Conservation (phyloP, 768 basidiomycete genomes). For the Rhodocollybia butyracea region DNA sequence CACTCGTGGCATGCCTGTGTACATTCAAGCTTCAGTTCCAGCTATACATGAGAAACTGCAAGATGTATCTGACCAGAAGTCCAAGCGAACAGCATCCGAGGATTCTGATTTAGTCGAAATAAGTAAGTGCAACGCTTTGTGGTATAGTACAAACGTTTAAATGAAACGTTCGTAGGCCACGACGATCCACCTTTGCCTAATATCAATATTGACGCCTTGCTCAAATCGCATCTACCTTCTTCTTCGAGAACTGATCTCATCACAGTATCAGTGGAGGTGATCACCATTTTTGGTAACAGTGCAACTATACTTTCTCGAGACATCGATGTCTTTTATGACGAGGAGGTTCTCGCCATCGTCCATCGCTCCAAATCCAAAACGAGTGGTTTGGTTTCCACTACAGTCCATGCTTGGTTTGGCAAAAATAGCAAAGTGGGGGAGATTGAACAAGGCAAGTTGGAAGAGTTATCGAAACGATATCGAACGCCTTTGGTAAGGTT, state of each 20-base stretch:
- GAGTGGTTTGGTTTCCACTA: constrained; percentile 64
- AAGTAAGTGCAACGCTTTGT: neutral
- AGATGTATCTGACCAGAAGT: neutral
- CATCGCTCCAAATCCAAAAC: constrained; percentile 64
- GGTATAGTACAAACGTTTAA: neutral
- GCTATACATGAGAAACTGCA: neutral
- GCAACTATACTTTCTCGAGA: constrained; percentile 44
- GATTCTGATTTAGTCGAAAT: neutral
- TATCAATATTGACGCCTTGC: constrained; percentile 46
- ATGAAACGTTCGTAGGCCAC: constrained; percentile 13
- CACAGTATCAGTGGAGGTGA: constrained; percentile 73
- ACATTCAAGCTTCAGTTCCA: constrained; percentile 2
- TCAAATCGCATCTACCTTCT: constrained; percentile 25
- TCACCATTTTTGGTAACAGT: constrained; percentile 52
- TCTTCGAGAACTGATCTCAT: constrained; percentile 26
- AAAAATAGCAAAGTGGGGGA: constrained; percentile 49
- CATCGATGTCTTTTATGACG: constrained; percentile 64
- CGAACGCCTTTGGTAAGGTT: constrained; percentile 58
- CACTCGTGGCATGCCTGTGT: constrained; percentile 23
- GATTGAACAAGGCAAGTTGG: constrained; percentile 61
- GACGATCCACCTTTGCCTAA: constrained; percentile 41
- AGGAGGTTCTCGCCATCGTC: constrained; percentile 65
- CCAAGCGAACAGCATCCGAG: too few species aligned
- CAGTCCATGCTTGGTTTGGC: constrained; percentile 78
- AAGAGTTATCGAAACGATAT: constrained; percentile 72